These are phyloP conservation scores for Kodamaea laetipori DNA, from an alignment of 805 yeast genomes.

Conservation along the genomic window DNA sequence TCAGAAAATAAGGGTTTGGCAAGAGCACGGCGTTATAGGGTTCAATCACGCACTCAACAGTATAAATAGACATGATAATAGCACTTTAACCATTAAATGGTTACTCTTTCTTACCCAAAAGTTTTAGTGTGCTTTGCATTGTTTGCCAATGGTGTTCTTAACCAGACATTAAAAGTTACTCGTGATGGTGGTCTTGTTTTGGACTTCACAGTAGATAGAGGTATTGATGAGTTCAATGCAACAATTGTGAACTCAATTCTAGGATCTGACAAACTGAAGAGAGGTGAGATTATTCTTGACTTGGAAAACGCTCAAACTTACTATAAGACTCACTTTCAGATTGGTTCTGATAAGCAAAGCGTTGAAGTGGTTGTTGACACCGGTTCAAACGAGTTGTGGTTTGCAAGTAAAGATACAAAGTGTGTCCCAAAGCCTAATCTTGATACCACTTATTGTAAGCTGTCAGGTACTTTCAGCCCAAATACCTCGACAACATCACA, in stretches of 20 bases:
- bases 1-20: no score
- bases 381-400: slow-evolving; percentile 16
- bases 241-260: neutral
- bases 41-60: no score
- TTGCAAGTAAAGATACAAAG: slow-evolving; percentile 5
- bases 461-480: slow-evolving; percentile 13
- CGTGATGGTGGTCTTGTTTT: slow-evolving; percentile 3
- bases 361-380: slow-evolving; percentile 32
- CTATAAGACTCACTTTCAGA: neutral
- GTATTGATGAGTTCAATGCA: neutral
- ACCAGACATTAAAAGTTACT: no score
- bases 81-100: no score
- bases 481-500: slow-evolving; percentile 12
- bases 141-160: no score
- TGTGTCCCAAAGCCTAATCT: neutral
- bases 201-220: slow-evolving; percentile 3
- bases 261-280: neutral
- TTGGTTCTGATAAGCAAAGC: slow-evolving; percentile 6
- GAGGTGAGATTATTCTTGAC: neutral
- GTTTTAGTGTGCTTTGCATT: no score
- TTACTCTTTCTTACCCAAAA: no score
- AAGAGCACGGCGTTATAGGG: no score
- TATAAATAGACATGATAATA: no score
- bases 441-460: neutral
- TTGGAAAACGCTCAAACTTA: neutral